Evolutionary conservation across 1,139 yeast genomes (phyloP).

Genomic region (Blastobotrys indianensis): DNA sequence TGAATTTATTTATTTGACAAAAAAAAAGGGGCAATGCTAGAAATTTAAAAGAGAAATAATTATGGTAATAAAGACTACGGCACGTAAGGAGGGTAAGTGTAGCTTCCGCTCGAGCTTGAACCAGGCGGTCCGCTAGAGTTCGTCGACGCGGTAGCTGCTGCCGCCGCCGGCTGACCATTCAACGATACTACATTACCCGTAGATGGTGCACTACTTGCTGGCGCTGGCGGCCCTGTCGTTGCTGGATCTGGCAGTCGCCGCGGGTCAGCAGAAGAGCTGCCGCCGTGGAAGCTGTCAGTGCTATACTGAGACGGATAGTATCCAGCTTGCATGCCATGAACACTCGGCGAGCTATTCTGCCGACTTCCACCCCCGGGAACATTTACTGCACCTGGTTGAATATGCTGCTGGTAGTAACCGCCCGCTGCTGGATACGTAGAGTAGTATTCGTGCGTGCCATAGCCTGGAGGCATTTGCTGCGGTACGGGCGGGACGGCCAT

Average conservation of each 20-base stretch:
- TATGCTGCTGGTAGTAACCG: neutral
- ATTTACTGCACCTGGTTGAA: neutral
- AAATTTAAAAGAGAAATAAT: too few relatives aligned
- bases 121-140: neutral
- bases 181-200: neutral
- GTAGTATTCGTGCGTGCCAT: too few relatives aligned
- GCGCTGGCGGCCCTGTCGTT: neutral
- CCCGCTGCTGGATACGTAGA: too few relatives aligned
- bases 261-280: slow-evolving; percentile 4
- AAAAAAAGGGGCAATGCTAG: too few relatives aligned
- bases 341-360: neutral
- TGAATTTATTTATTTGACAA: too few relatives aligned
- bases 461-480: too few relatives aligned
- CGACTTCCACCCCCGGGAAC: neutral
- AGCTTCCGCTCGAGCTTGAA: neutral
- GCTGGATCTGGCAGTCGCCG: slow-evolving; percentile 2
- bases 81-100: neutral
- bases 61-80: neutral
- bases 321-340: neutral
- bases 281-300: too few relatives aligned
- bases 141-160: neutral
- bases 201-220: neutral
- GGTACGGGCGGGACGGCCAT: too few relatives aligned
- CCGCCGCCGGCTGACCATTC: neutral
- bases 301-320: too few relatives aligned